Conservation (phyloP, 1,284 basidiomycete species). For the Ganoderma sp. region DNA sequence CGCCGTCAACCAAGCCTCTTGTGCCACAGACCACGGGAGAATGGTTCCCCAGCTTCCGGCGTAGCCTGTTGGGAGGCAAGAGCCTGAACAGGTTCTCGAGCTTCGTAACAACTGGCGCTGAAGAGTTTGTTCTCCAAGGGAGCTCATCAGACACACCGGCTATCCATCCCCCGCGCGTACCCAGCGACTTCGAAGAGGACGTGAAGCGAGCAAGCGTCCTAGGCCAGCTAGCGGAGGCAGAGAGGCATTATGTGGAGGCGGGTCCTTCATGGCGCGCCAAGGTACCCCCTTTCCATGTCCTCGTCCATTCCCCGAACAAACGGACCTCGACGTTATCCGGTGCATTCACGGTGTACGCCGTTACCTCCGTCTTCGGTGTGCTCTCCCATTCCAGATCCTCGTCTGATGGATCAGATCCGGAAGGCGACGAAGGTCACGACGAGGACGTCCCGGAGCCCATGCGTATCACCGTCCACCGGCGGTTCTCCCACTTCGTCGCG, state of each 20-base stretch:
- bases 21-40: slow-evolving; percentile 79
- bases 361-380: slow-evolving; percentile 74
- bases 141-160: slow-evolving; percentile 36
- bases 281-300: slow-evolving; percentile 71
- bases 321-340: slow-evolving; percentile 67
- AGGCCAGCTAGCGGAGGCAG: slow-evolving; percentile 56
- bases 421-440: slow-evolving; percentile 29
- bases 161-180: slow-evolving; percentile 15
- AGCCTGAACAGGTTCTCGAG: slow-evolving; percentile 81
- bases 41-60: slow-evolving; percentile 74
- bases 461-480: slow-evolving; percentile 74
- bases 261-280: slow-evolving; percentile 77
- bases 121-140: slow-evolving; percentile 78
- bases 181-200: slow-evolving; percentile 39
- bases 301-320: slow-evolving; percentile 83
- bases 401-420: slow-evolving; percentile 36
- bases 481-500: slow-evolving; percentile 85
- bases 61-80: slow-evolving; percentile 76
- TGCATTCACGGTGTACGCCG: slow-evolving; percentile 75
- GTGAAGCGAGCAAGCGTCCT: slow-evolving; percentile 29
- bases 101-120: slow-evolving; percentile 86
- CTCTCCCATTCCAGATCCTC: slow-evolving; percentile 29
- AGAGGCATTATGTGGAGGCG: slow-evolving; percentile 75
- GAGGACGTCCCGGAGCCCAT: slow-evolving; percentile 46
- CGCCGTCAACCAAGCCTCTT: slow-evolving; percentile 50